Base-by-base conservation (phyloP, 2,329 filamentous ascomycete genomes). In the Moelleriella libera region DNA sequence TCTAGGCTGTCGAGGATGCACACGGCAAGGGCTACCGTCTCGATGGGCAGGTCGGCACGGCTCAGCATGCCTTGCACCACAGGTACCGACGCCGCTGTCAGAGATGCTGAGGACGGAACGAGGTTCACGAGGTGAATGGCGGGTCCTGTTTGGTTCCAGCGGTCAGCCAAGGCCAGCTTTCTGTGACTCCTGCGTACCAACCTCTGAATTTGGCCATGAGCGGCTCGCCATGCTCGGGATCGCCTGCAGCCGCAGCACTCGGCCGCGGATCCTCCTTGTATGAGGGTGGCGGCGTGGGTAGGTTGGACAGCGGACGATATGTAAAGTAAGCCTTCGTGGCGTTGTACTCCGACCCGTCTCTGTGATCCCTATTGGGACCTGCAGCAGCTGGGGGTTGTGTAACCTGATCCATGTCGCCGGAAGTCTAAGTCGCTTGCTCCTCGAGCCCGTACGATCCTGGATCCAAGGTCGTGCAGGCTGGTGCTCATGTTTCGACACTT, bases 101-200 rank as follows among this genome's bases (percentile, higher is more conserved):
- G 67, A 29, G 80, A 83, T 49, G 78, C 77, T 10, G 76, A 73
- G 8, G 76, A 72, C 9, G 80, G 80, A 48, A 83, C 72, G 60
- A 83, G 72, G 60, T 82, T 82, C 56, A 78, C 75, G 48, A 84
- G 72, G 57, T 83, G 79, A 45, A 78, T 74, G 52, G 80, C 78
- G 47, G 80, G 76, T 50, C 80, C 80, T 83, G 58, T 46, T 21
- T 10, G 7, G 14, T 21, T n/a, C 12, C 5, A 30, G 2, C 45
- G 21, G 29, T 30, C 12, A 8, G 12, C 8, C 37, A 46, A 41
- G 45, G 37, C 46, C 41, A 45, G 41, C 41, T 28, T 29, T 30
- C 32, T 8, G 7, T 31, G 29, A 37, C 12, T 12, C 8, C 12
- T 8, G 32, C 8, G 2, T 11, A 59, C 60, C 51, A 52, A 71